Evolutionary conservation across 73 alveolate species (phyloP).

Genomic region (Blepharisma japonicum): DNA sequence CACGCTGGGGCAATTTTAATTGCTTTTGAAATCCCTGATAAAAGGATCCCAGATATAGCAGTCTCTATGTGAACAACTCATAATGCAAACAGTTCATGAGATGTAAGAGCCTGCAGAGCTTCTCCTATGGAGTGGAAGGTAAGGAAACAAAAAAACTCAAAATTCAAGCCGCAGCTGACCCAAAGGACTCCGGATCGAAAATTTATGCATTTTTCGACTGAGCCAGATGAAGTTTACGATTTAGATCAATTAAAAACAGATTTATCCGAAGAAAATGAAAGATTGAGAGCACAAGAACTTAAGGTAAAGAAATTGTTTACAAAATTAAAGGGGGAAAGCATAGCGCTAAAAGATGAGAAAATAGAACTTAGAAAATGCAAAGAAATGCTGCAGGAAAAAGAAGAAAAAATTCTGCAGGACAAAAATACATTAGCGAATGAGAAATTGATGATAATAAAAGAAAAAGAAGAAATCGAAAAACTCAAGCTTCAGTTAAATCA

Average conservation of each 20-base stretch:
- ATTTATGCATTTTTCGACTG: not conserved
- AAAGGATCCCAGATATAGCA: not conserved
- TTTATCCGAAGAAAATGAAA: not conserved
- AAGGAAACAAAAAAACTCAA: constrained; percentile 7
- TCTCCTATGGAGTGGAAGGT: not conserved
- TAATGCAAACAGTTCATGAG: not conserved
- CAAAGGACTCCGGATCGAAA: not conserved
- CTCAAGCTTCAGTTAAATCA: not conserved
- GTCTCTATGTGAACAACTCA: not conserved
- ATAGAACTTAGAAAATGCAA: not conserved
- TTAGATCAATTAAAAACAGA: not conserved
- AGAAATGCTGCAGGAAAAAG: not conserved
- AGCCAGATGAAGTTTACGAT: constrained; percentile 1
- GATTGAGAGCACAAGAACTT: not conserved
- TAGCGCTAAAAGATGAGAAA: not conserved
- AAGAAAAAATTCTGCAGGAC: not conserved
- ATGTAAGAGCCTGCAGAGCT: not conserved
- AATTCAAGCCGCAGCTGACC: not conserved
- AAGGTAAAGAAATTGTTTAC: not conserved
- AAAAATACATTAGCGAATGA: not conserved
- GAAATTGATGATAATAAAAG: not conserved
- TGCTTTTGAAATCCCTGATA: not conserved
- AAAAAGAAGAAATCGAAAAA: not conserved
- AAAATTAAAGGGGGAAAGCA: not conserved
- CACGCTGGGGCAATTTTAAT: not conserved